Percentiles rank a stretch among this genome's conserved stretches.
Evolutionary conservation across 164 flowering plant genomes (phyloP).

Genomic region (Aristolochia contorta): DNA sequence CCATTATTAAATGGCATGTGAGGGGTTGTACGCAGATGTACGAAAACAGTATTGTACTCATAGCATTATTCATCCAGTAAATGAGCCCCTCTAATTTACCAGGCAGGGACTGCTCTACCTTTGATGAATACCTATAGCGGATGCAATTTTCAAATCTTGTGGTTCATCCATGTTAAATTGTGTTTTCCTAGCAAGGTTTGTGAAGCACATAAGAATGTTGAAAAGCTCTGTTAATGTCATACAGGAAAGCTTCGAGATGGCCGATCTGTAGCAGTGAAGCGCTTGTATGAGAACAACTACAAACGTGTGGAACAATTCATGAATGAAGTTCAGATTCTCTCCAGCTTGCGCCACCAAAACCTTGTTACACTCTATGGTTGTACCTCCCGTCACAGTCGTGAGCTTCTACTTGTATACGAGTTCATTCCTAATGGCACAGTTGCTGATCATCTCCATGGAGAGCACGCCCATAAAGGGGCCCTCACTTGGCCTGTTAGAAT

Average conservation of each 20-base stretch:
- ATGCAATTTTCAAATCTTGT: too few species aligned
- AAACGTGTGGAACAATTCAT: constrained; percentile 58
- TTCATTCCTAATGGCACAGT: constrained; percentile 64
- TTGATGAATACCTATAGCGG: too few species aligned
- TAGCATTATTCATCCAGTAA: too few species aligned
- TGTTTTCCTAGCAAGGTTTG: too few species aligned
- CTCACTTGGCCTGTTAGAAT: constrained; percentile 56
- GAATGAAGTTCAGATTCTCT: constrained; percentile 64
- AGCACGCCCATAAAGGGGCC: constrained; percentile 14
- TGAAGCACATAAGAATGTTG: too few species aligned
- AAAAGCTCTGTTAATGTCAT: too few species aligned
- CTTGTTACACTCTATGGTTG: constrained; percentile 74
- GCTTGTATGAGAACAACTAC: constrained; percentile 51
- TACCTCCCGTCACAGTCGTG: constrained; percentile 58
- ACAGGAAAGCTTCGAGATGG: constrained; percentile 61
- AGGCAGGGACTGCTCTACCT: too few species aligned
- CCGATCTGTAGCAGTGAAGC: constrained; percentile 69
- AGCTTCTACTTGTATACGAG: constrained; percentile 74
- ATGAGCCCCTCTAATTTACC: too few species aligned
- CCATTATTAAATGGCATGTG: too few species aligned
- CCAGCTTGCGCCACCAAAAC: constrained; percentile 48
- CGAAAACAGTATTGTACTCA: too few species aligned
- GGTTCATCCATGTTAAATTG: too few species aligned
- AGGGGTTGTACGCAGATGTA: too few species aligned
- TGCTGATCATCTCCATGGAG: constrained; percentile 69